Evolutionary conservation across 495 filamentous ascomycete species (phyloP), one percentile per base, ranked within the genome.

Genomic region (Sphaerosporella brunnea): DNA sequence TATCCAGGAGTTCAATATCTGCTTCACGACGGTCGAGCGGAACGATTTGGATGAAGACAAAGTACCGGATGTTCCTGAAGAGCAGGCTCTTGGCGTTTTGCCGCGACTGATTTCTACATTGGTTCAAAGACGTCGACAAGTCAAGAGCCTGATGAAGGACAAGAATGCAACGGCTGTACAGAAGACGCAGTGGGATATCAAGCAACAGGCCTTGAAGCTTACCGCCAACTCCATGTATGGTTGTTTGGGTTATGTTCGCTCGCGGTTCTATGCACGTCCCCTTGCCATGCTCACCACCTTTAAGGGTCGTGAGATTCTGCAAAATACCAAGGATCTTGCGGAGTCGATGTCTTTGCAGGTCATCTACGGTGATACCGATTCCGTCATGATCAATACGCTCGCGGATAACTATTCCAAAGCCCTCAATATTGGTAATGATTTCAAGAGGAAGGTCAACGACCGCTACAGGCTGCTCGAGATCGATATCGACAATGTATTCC

Each of bases 171-270:
- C 84, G 0, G 67, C 79, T 10, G 84, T 60, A 13, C 58, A 61
- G 36, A 54, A 57, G 30, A 39, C 94, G 48, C 73, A 97, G 63
- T 97, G 87, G 87, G 92, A 97, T 57, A 95, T 94, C 53, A 96
- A 92, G 61, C 90, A 97, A 63, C 69, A 93, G 59, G 90, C 90
- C 24, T 72, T 97, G 52, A 97, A 97, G 67, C 73, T 96, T 38
- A 97, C 90, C 15, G 90, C 90, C 48, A 97, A 97, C 66, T 96
- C 92, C 51, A 97, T 97, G 90, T 97, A 97, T 64, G 90, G 90
- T 47, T 97, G 90, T 73, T 66, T 97, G 56, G 90, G 90, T 53
- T 97, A 95, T 63, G 84, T 82, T 0, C 84, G 82, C 55, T 95
- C 88, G 50, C 80, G 90, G 30, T 97, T 97, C 68, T 96, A 96